Evolutionary conservation across 2,329 filamentous ascomycete species (phyloP).

Genomic region (Graphilbum sp.): DNA sequence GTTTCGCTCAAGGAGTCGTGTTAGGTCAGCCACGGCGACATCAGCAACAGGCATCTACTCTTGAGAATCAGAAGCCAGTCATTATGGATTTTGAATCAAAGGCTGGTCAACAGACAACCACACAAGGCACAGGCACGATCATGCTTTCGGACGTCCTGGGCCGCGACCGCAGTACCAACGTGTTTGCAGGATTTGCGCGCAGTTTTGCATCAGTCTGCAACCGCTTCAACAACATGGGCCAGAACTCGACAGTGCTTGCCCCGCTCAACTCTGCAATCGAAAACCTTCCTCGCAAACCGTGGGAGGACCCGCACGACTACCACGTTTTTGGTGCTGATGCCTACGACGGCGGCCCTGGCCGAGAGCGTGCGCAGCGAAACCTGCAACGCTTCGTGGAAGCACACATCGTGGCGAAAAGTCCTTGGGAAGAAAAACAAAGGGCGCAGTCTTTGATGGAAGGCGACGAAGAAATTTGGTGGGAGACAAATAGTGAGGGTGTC

Average conservation of each 20-base stretch:
- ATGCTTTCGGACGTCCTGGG: slow-evolving; percentile 76
- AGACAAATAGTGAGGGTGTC: slow-evolving; percentile 44
- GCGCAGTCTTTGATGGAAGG: slow-evolving; percentile 45
- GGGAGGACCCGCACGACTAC: slow-evolving; percentile 66
- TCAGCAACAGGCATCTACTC: too few relatives aligned
- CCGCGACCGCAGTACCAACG: slow-evolving; percentile 60
- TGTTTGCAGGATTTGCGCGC: slow-evolving; percentile 69
- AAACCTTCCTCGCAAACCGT: slow-evolving; percentile 66
- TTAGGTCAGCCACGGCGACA: too few relatives aligned
- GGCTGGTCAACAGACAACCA: too few relatives aligned
- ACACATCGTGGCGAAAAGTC: slow-evolving; percentile 60
- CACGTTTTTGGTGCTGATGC: slow-evolving; percentile 46
- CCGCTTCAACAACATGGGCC: slow-evolving; percentile 47
- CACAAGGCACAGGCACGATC: too few relatives aligned
- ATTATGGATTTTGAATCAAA: too few relatives aligned
- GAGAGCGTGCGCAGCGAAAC: slow-evolving; percentile 62
- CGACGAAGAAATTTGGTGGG: slow-evolving; percentile 65
- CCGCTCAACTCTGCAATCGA: slow-evolving; percentile 74
- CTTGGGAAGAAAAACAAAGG: slow-evolving; percentile 56
- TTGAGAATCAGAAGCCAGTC: too few relatives aligned
- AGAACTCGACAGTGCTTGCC: slow-evolving; percentile 73
- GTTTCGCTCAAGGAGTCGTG: too few relatives aligned
- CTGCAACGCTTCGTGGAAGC: slow-evolving; percentile 68
- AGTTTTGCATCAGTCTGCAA: slow-evolving; percentile 53
- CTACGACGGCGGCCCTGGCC: slow-evolving; percentile 60